phyloP scores from a whole-genome alignment of 164 flowering plant genomes.

The Hamamelis virginiana region DNA sequence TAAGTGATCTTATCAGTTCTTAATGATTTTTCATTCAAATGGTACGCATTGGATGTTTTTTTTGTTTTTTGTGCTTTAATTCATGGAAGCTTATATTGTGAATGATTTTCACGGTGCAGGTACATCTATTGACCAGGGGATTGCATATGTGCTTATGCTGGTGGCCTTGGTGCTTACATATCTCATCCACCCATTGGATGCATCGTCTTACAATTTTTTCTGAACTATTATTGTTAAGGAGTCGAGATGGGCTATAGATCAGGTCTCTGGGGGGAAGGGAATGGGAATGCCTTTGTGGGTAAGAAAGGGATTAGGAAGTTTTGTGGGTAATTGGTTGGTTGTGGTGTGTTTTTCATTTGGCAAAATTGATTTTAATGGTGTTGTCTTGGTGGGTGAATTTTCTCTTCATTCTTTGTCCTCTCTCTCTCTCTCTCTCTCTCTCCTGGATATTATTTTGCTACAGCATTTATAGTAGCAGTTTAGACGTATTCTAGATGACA shows the following conservation, averaged over 20 bases:
- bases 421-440: too few relatives aligned
- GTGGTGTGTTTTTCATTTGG: too few relatives aligned
- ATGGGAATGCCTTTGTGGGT: not conserved
- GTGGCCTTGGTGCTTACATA: slow-evolving; percentile 49
- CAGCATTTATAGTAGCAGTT: too few relatives aligned
- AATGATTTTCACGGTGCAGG: slow-evolving; percentile 19
- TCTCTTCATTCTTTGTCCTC: too few relatives aligned
- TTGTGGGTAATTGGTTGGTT: too few relatives aligned
- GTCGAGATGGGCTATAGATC: not conserved
- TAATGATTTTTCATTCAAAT: not conserved
- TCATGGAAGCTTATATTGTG: too few relatives aligned
- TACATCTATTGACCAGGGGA: slow-evolving; percentile 47
- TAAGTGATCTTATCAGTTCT: not conserved
- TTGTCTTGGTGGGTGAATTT: too few relatives aligned
- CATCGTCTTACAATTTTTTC: slow-evolving; percentile 25
- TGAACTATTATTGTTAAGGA: not conserved
- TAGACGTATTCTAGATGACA: too few relatives aligned
- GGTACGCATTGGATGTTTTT: too few relatives aligned
- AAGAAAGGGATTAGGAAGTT: not conserved
- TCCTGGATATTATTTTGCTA: too few relatives aligned
- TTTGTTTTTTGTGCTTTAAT: not conserved
- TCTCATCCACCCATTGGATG: slow-evolving; percentile 47
- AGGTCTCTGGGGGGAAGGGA: too few relatives aligned
- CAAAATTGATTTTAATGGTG: too few relatives aligned
- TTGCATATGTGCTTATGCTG: slow-evolving; percentile 46